Evolutionary conservation across 2,329 filamentous ascomycete species (phyloP), one percentile per base, ranked within the genome.

Genomic region (Spiromastix sp.): DNA sequence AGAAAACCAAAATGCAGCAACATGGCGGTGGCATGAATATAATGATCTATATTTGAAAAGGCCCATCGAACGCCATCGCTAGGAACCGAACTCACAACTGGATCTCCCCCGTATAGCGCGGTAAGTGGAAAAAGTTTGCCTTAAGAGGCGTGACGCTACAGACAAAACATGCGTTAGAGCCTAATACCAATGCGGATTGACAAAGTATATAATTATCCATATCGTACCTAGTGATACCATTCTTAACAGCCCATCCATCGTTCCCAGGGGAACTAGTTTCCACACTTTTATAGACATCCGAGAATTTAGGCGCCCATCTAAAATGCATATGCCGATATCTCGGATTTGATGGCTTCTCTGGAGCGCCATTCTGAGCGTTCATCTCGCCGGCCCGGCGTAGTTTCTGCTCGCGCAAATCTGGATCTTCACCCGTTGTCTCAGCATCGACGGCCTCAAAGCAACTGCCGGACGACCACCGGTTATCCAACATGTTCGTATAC

Each of bases 241-340:
- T 79, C 55, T 82, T 81, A 16, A 98, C 84, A 22, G 80, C 80
- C 85, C 89, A 95, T 4, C 89, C 91, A 60, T 98, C 91, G 53
- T 85, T 93, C 3, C 86, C 86, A 3, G 84, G 82, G 20, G 69
- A 67, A 25, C 80, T 77, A 44, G 81, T 74, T 47, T 86, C 77
- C n/a, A 95, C 86, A 46, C 82, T 87, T 54, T 81, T 75, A 58
- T 85, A 85, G 2, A 96, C 85, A 58, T 93, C 87, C 21, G 74
- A 70, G 59, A 96, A 91, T 43, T 75, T 76, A 2, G 89, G 91
- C 31, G 83, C 77, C 91, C 91, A 96, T 61, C 89, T 93, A 68
- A 95, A 96, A 60, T 93, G 83, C 56, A 83, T 85, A 59, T 93
- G 85, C 37, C 67, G 72, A 55, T 85, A 79, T 19, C 70, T 63